Evolutionary conservation across 768 basidiomycete species (phyloP), one percentile per base, ranked within the genome.

Genomic region (Kwoniella mangroviensis): DNA sequence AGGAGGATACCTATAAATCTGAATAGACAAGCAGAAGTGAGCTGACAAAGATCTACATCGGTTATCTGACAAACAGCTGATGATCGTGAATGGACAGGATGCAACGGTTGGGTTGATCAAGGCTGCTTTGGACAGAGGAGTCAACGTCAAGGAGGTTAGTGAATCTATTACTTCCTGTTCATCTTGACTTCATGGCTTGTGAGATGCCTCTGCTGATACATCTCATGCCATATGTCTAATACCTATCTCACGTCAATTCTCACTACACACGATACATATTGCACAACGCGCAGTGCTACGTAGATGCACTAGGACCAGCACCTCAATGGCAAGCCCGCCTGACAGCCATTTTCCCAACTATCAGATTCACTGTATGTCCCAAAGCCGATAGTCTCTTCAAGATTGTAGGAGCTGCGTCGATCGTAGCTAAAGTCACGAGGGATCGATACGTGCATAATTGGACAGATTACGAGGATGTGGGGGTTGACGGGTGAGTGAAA

Each of bases 381-480:
- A 98, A 99, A 83, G 97, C 97, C 17, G 97, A 99, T 79, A 90
- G 90, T n/a, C 89, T 92, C 71, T 99, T 89, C 87, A 97, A 94
- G 79, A 95, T 99, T 69, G 97, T 99, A 69, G 91, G 93, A 22
- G 97, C 97, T 6, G 97, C 96, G 1, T 94, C 92, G 81, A 93
- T 98, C n/a, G 94, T 94, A 2, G 97, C 97, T 2, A 99, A 99
- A 84, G 94, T 81, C 58, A 98, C 95, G 0, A 86, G 96, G 66
- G 96, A 98, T 78, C 89, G 90, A 7, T 94, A 93, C 83, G 86
- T 98, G 21, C 90, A 95, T 70, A 86, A 87, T 3, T 98, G 96
- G 96, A 79, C 86, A 11, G 79, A 83, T 72, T 75, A 77, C 4
- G 80, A 83, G 63, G 75, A 74, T 53, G 68, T 65, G 3, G 56